Conservation (phyloP, 108 stramenopile genomes). For the Cyclotella sp. region DNA sequence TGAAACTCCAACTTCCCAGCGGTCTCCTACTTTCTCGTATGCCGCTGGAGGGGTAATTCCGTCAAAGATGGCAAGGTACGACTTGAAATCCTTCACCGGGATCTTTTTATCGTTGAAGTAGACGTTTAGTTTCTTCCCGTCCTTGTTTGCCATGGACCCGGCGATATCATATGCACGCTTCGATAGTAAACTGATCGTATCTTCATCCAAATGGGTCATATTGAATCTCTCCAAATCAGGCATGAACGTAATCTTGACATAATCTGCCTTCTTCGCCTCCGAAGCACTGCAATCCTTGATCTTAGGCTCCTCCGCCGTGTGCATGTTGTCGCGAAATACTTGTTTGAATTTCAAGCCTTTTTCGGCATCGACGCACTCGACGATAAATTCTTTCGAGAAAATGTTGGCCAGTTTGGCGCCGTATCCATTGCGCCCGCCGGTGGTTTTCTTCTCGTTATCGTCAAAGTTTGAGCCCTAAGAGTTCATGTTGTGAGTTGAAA, state of each 20-base stretch:
- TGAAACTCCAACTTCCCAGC: constrained; percentile 98
- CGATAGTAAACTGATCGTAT: constrained; percentile 89
- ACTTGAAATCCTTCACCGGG: constrained; percentile 90
- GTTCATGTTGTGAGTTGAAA: neutral
- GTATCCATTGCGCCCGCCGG: constrained; percentile 99
- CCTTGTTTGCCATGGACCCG: constrained; percentile 85
- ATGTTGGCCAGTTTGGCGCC: constrained; percentile 99
- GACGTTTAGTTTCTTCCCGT: constrained; percentile 89
- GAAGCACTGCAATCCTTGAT: constrained; percentile 70
- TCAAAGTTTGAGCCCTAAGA: constrained; percentile 95
- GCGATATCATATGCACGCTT: constrained; percentile 99
- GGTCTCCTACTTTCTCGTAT: constrained; percentile 86
- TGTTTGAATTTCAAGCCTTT: constrained; percentile 85
- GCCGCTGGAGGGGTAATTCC: constrained; percentile 83
- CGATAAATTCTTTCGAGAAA: constrained; percentile 88
- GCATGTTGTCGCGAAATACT: constrained; percentile 94
- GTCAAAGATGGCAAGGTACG: constrained; percentile 92
- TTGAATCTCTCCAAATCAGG: constrained; percentile 95
- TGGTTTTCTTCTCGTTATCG: constrained; percentile 97
- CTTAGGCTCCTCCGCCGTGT: constrained; percentile 62
- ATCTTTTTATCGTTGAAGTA: constrained; percentile 93
- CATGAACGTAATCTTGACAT: constrained; percentile 95
- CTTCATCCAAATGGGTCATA: constrained; percentile 91
- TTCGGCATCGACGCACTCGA: constrained; percentile 89
- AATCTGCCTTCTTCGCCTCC: constrained; percentile 89